phyloP scores from a whole-genome alignment of 768 basidiomycete genomes.

The Kwoniella shandongensis region DNA sequence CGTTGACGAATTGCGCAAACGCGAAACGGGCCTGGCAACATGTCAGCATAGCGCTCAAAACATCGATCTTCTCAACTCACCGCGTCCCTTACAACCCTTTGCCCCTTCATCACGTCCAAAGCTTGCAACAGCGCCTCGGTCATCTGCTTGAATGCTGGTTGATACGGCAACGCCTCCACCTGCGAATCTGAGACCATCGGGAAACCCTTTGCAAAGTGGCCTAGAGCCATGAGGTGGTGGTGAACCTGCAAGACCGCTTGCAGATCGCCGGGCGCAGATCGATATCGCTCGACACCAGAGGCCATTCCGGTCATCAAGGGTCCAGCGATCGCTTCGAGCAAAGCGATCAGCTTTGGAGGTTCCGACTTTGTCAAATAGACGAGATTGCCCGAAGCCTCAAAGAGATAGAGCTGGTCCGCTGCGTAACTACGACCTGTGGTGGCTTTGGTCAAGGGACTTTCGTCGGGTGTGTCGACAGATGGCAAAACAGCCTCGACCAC shows the following conservation, averaged over 20 bases:
- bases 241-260: slow-evolving; percentile 83
- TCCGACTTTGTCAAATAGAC: slow-evolving; percentile 70
- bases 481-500: slow-evolving; percentile 73
- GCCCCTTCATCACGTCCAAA: slow-evolving; percentile 80
- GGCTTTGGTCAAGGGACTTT: slow-evolving; percentile 66
- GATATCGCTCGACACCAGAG: slow-evolving; percentile 61
- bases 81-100: slow-evolving; percentile 86
- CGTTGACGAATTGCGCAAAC: slow-evolving; percentile 87
- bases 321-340: slow-evolving; percentile 71
- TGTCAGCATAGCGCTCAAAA: slow-evolving; percentile 10
- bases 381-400: slow-evolving; percentile 84
- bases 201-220: slow-evolving; percentile 93
- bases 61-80: slow-evolving; percentile 58
- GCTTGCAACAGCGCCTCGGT: slow-evolving; percentile 84
- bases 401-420: slow-evolving; percentile 89
- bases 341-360: slow-evolving; percentile 63
- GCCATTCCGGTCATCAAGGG: slow-evolving; percentile 70
- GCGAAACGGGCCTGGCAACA: slow-evolving; percentile 76
- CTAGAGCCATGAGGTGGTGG: slow-evolving; percentile 90
- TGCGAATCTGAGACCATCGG: slow-evolving; percentile 79
- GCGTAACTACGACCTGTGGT: slow-evolving; percentile 71
- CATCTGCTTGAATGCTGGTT: slow-evolving; percentile 76
- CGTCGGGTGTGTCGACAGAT: slow-evolving; percentile 70
- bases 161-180: slow-evolving; percentile 58
- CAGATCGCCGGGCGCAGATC: slow-evolving; percentile 65